Base-by-base conservation (phyloP, 169 alveolate genomes). In the Fabrea salina region DNA sequence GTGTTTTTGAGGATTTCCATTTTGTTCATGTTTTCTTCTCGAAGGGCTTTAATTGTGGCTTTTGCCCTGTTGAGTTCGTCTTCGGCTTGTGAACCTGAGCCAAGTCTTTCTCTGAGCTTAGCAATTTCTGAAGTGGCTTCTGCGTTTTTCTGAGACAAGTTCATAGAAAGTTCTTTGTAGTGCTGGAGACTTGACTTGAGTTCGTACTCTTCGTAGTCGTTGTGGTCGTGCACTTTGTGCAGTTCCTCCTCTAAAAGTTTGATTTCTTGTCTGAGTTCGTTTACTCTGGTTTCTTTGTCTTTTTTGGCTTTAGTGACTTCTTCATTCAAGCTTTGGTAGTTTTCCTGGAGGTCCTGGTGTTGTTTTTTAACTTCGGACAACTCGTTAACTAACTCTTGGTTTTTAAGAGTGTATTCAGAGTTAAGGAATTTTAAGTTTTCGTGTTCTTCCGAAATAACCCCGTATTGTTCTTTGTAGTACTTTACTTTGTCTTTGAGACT, bases 1-100 rank as follows among this genome's bases (percentile, higher is more conserved):
- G 79, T 70, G 19, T 43, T 70, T 70, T 70, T 70, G 67, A 70
- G 49, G 13, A 70, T 70, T 25, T 70, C 79, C 66, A 70, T 70
- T 25, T 70, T 70, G 8, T 27, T 70, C 32, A 32, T 50, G 5
- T 70, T 70, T 70, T 70, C 79, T 32, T 70, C 79, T 50, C 49
- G 41, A 3, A 70, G 49, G 3, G 25, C 32, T 27, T 6, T 1
- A 47, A 43, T 49, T 70, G 25, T 50, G 41, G 41, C 59, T 50
- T 70, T 70, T 13, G 35, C 43, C 5, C 13, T 19, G 1, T 41
- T 25, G 32, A 70, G 47, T 13, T 70, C 79, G 22, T 7, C 13
- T 25, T 47, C 32, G n/a, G n/a, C n/a, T n/a, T n/a, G n/a, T n/a
- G n/a, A n/a, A n/a, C n/a, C n/a, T n/a, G n/a, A n/a, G n/a, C n/a